Evolutionary conservation across 192 early-diverging fungal genomes (phyloP), one percentile per base, ranked within the genome.

Genomic region (Dispira simplex): DNA sequence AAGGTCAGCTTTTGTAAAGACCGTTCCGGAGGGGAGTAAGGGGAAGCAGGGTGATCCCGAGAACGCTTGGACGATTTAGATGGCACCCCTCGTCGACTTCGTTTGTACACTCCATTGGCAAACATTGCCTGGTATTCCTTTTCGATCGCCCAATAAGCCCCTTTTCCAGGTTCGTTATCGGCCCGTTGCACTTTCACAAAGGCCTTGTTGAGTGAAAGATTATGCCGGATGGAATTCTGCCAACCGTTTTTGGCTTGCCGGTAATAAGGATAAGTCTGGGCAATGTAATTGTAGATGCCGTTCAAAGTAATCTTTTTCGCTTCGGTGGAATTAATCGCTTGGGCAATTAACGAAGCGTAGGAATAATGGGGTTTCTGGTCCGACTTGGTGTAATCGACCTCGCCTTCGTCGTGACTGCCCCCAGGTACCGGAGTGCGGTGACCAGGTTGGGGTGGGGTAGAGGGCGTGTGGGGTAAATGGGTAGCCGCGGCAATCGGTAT

Each of bases 161-260:
- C 94, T 69, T 97, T 97, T 21, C 93, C 93, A 16, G 88, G 86
- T 69, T 95, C 92, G 45, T 82, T 83, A 65, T 80, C 79, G 1
- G 86, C 86, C 11, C 93, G 78, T 58, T 88, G 86, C 28, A 95
- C 86, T 60, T 90, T 89, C 23, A 95, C 78, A 78, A 98, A 98
- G 16, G 84, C 83, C 65, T 90, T 91, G 77, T 97, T 96, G 54
- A 96, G 79, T n/a, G 91, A 92, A 44, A 97, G 76, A 71, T 96
- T 96, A 74, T 97, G 95, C 45, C 95, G 83, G 66, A 97, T 89
- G 28, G 93, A 97, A 72, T 97, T 97, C 83, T 93, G 92, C 94
- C 94, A 97, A 20, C 91, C 91, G 73, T 82, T 86, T 48, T 85
- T 83, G 16, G 89, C 83, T 64, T 90, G 83, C 66, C 82, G 76